phyloP scores from a whole-genome alignment of 2,329 filamentous ascomycete species.

The Penicillium expansum region DNA sequence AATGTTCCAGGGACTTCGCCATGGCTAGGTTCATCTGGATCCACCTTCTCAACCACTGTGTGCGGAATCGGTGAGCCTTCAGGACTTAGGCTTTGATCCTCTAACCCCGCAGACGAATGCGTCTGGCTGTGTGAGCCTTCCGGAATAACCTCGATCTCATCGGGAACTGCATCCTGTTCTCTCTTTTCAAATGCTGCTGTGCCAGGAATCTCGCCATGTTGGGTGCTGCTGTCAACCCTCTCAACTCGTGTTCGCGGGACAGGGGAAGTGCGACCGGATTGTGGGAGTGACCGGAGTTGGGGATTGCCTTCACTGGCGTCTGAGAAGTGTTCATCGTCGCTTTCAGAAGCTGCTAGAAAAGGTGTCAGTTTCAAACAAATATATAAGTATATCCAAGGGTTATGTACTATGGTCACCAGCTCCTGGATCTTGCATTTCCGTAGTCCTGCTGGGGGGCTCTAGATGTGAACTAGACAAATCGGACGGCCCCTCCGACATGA shows the following conservation, averaged over 20 bases:
- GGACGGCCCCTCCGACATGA: conserved; percentile 40
- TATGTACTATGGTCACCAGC: conserved; percentile 54
- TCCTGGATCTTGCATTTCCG: conserved; percentile 56
- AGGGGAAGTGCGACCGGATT: conserved; percentile 49
- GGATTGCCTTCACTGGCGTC: conserved; percentile 60
- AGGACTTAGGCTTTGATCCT: conserved; percentile 48
- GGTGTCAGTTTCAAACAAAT: background rate
- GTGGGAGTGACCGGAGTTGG: conserved; percentile 34
- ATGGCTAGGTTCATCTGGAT: conserved; percentile 55
- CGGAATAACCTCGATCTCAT: conserved; percentile 60
- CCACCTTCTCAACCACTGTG: conserved; percentile 62
- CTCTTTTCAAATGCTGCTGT: conserved; percentile 60
- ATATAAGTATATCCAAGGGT: conserved; percentile 1
- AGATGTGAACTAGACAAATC: conserved; percentile 44
- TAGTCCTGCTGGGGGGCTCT: conserved; percentile 54
- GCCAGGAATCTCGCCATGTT: conserved; percentile 61
- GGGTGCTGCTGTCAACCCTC: conserved; percentile 57
- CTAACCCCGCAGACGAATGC: conserved; percentile 40
- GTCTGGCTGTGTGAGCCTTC: conserved; percentile 44
- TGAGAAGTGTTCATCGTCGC: conserved; percentile 62
- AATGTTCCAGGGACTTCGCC: conserved; percentile 62
- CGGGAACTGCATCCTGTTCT: conserved; percentile 59
- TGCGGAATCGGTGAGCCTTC: conserved; percentile 55
- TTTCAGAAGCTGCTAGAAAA: conserved; percentile 45
- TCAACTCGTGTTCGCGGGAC: conserved; percentile 63